phyloP scores from a whole-genome alignment of 78 protist genomes.

The Emiliania huxleyi region DNA sequence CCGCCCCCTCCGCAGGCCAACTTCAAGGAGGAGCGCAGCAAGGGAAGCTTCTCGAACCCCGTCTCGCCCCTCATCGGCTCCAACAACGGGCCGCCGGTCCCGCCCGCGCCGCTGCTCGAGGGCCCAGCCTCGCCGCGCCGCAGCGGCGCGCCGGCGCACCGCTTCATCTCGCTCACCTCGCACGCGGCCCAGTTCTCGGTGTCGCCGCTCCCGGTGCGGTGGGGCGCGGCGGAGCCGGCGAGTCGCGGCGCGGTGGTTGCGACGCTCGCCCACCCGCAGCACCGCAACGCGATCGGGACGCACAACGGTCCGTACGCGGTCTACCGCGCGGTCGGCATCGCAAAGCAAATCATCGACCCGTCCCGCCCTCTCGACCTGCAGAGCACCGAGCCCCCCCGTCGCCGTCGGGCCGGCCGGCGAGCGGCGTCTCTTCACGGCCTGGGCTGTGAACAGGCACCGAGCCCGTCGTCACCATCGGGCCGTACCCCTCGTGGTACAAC shows the following conservation, averaged over 20 bases:
- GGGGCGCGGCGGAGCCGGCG: background rate
- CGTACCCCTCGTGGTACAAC: conserved; percentile 41
- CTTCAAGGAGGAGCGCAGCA: too few species aligned
- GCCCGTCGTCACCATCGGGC: background rate
- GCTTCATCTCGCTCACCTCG: background rate
- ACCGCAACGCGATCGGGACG: background rate
- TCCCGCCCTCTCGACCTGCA: background rate
- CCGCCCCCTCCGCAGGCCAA: too few species aligned
- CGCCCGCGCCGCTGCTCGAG: background rate
- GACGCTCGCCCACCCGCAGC: background rate
- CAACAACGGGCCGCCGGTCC: too few species aligned
- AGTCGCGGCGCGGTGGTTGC: background rate
- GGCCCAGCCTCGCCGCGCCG: too few species aligned
- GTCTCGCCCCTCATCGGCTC: too few species aligned
- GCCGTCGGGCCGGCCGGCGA: too few species aligned
- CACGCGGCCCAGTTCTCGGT: background rate
- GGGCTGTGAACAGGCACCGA: too few species aligned
- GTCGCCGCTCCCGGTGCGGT: background rate
- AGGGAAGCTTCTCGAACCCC: too few species aligned
- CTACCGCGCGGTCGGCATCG: background rate
- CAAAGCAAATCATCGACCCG: background rate
- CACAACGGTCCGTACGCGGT: background rate
- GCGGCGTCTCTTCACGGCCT: too few species aligned
- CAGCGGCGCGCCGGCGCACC: too few species aligned
- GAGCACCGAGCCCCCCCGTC: background rate